These are phyloP conservation scores for Komagataella kurtzmanii DNA, from an alignment of 805 yeast genomes.

Conservation along the genomic window DNA sequence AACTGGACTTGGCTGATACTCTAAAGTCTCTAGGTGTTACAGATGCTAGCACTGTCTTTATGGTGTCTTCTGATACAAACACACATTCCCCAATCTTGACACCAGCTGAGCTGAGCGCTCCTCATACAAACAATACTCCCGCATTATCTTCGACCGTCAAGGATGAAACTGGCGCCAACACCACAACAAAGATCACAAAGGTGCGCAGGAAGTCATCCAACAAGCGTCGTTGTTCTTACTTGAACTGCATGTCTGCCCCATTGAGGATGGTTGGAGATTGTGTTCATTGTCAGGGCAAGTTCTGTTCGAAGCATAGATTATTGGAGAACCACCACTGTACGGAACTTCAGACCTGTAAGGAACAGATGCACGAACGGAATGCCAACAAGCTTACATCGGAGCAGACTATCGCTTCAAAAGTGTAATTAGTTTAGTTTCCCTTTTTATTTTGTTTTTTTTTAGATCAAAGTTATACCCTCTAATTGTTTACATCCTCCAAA, in stretches of 20 bases:
- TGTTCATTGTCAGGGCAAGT: slow-evolving; percentile 70
- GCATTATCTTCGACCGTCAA: neutral
- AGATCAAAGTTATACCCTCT: neutral
- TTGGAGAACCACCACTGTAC: slow-evolving; percentile 75
- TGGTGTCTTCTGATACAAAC: slow-evolving; percentile 9
- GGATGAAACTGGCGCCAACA: slow-evolving; percentile 1
- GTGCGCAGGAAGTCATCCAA: slow-evolving; percentile 21
- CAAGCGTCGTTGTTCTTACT: slow-evolving; percentile 14
- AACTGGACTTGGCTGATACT: slow-evolving; percentile 13
- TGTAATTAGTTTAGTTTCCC: slow-evolving; percentile 18
- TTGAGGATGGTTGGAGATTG: slow-evolving; percentile 70
- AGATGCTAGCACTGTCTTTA: slow-evolving; percentile 14
- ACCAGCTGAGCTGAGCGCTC: neutral
- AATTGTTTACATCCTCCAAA: slow-evolving; percentile 4
- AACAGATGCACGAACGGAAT: slow-evolving; percentile 69
- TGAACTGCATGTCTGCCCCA: slow-evolving; percentile 45
- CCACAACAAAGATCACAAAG: slow-evolving; percentile 3
- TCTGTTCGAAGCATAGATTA: slow-evolving; percentile 76
- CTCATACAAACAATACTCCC: neutral
- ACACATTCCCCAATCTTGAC: slow-evolving; percentile 1
- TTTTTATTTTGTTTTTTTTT: neutral
- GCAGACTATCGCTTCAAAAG: slow-evolving; percentile 69
- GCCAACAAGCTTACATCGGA: slow-evolving; percentile 75
- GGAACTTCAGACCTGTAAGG: slow-evolving; percentile 71
- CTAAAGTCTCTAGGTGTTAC: slow-evolving; percentile 16